Conservation (phyloP, 2,329 filamentous ascomycete genomes). For the Calonectria multiphialidica region DNA sequence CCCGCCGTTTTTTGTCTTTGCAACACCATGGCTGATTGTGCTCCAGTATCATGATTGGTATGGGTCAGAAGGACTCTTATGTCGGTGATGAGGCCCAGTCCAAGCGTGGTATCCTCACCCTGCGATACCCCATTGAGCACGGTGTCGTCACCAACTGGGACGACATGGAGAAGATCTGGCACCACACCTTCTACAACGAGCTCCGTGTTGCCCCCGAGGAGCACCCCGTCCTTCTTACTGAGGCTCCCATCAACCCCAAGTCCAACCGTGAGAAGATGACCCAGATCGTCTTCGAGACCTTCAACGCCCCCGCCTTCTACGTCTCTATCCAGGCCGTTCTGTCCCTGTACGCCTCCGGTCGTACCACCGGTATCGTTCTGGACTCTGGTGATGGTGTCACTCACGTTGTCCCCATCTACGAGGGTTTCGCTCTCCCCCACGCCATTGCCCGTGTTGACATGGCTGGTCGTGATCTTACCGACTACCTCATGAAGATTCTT, state of each 20-base stretch:
- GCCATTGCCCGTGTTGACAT: slow-evolving; percentile 99
- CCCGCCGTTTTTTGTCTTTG: slow-evolving; percentile 28
- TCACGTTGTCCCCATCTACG: slow-evolving; percentile 99
- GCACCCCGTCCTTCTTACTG: slow-evolving; percentile 98
- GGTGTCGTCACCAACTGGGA: slow-evolving; percentile 99
- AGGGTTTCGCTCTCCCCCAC: slow-evolving; percentile 99
- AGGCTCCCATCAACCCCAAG: slow-evolving; percentile 99
- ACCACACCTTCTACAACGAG: slow-evolving; percentile 99
- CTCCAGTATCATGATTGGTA: slow-evolving; percentile 99
- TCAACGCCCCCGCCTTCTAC: slow-evolving; percentile 99
- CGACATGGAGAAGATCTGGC: slow-evolving; percentile 99
- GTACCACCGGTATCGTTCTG: slow-evolving; percentile 99
- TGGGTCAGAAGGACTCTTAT: slow-evolving; percentile 99
- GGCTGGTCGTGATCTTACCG: slow-evolving; percentile 99
- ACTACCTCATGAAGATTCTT: slow-evolving; percentile 99
- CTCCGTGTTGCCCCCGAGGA: slow-evolving; percentile 99
- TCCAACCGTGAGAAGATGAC: slow-evolving; percentile 99
- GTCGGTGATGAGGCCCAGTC: slow-evolving; percentile 99
- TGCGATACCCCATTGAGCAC: slow-evolving; percentile 99
- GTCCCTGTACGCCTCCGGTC: slow-evolving; percentile 99
- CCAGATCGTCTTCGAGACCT: slow-evolving; percentile 99
- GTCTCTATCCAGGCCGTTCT: slow-evolving; percentile 99
- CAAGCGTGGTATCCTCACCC: slow-evolving; percentile 99
- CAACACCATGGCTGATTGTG: slow-evolving; percentile 27
- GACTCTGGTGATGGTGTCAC: slow-evolving; percentile 99